These are phyloP conservation scores for Peronospora destructor DNA, from an alignment of 352 stramenopile genomes.

Conservation along the genomic window DNA sequence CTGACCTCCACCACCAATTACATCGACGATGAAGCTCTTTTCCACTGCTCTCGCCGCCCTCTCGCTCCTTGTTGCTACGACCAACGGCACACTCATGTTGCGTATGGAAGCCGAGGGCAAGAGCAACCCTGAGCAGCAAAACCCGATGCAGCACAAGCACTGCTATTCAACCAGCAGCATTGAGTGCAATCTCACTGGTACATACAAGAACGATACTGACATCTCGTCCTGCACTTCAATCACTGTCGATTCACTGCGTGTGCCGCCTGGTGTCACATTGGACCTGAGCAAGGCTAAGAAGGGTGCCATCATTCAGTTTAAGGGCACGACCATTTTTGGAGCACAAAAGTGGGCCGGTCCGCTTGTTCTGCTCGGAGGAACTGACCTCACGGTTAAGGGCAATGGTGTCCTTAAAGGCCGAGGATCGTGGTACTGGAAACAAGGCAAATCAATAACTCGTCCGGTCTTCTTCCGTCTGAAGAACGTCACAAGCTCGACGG, in stretches of 20 bases:
- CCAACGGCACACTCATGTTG: background rate
- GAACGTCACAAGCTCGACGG: slow-evolving; percentile 16
- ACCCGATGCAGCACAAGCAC: background rate
- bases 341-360: background rate
- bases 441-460: slow-evolving; percentile 23
- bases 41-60: background rate
- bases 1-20: background rate
- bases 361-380: background rate
- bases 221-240: background rate
- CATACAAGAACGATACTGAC: slow-evolving; percentile 1
- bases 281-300: background rate
- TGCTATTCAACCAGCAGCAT: background rate
- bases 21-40: slow-evolving; percentile 1
- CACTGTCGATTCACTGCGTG: background rate
- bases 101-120: background rate
- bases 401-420: background rate
- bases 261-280: background rate
- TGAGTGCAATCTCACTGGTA: background rate
- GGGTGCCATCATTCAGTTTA: background rate
- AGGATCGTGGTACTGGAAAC: slow-evolving; percentile 23
- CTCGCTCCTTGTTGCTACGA: background rate
- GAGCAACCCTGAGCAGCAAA: background rate
- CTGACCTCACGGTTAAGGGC: background rate
- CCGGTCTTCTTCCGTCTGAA: slow-evolving; percentile 31
- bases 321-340: background rate